Base-by-base conservation (phyloP, 352 stramenopile species). In the Globisporangium splendens region DNA sequence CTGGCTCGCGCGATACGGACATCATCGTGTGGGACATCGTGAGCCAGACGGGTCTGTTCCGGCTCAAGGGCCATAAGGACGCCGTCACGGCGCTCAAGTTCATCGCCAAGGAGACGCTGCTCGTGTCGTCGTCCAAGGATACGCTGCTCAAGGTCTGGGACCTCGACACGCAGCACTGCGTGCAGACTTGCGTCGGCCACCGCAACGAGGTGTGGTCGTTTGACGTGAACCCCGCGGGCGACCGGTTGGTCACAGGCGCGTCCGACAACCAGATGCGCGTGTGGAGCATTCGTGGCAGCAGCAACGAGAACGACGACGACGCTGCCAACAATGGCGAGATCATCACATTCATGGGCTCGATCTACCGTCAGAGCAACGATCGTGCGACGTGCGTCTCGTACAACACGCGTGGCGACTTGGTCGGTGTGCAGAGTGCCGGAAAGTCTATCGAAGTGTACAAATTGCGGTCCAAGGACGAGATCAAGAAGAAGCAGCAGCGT, bases 61-160 rank as follows among this genome's bases (percentile, higher is more conserved):
- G 94, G 1, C 82, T 98, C 33, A 89, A 89, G 47, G 95, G 94
- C 56, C 95, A 98, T 77, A 96, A 96, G 65, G 88, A 97, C 63
- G 84, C 88, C 15, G 85, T 98, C 39, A 98, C 93, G 18, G 89
- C 88, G 42, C 54, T 97, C n/a, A 55, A 56, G 18, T 98, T 98
- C 64, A 41, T 97, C n/a, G 63, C 67, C 4, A 56, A 73, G 18
- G 65, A 73, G 28, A 66, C 62, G 12, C 65, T 92, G 46, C 68
- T 97, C 5, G 72, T 90, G 33, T 97, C 92, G 8, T 73, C 81
- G 46, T 97, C 89, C 58, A 97, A 97, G 67, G 95, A 98, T 74
- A 91, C 88, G 35, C 78, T 98, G 41, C 67, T 98, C 46, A 98
- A 98, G 74, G 79, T 97, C 17, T 98, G 94, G 94, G 94, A 98